A percentile compares a stretch with the other conserved stretches of the same genome.
Evolutionary conservation across 2,329 filamentous ascomycete species (phyloP).

Genomic region (Allantophomopsis lycopodina): DNA sequence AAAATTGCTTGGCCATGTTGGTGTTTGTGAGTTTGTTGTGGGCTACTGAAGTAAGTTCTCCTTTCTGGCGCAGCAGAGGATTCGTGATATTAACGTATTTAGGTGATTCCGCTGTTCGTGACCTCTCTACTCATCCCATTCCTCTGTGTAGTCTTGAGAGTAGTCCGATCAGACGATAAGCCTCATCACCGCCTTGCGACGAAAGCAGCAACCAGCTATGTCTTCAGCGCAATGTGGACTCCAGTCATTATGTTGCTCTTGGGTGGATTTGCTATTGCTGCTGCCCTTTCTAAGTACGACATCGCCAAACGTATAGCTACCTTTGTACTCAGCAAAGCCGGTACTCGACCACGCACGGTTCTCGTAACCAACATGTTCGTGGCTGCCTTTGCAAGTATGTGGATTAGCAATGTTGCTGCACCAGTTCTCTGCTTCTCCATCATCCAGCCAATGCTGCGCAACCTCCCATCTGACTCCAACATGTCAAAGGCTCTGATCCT

Average conservation of each 20-base stretch:
- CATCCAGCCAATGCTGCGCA: conserved; percentile 93
- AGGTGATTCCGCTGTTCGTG: conserved; percentile 93
- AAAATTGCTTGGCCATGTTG: conserved; percentile 89
- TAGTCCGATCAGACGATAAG: conserved; percentile 65
- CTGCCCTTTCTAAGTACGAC: conserved; percentile 89
- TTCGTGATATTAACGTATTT: conserved; percentile 6
- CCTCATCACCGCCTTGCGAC: conserved; percentile 60
- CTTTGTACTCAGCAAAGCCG: conserved; percentile 90
- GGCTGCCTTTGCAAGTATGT: conserved; percentile 94
- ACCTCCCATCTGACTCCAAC: conserved; percentile 74
- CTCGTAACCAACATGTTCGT: conserved; percentile 98
- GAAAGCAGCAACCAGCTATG: conserved; percentile 67
- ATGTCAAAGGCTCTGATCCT: conserved; percentile 95
- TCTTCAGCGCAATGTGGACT: conserved; percentile 97
- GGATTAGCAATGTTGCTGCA: conserved; percentile 96
- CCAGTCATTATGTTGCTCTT: conserved; percentile 97
- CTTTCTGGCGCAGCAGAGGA: conserved; percentile 8
- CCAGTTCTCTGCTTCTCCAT: conserved; percentile 96
- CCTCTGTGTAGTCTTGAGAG: conserved; percentile 72
- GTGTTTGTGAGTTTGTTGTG: conserved; percentile 88
- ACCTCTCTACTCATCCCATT: conserved; percentile 92
- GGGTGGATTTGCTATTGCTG: conserved; percentile 90
- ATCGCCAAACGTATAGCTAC: conserved; percentile 97
- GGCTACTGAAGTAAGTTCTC: conserved; percentile 73
- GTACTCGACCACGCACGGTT: conserved; percentile 78